Conservation (phyloP, 2,329 filamentous ascomycete species). For the Fusarium redolens region DNA sequence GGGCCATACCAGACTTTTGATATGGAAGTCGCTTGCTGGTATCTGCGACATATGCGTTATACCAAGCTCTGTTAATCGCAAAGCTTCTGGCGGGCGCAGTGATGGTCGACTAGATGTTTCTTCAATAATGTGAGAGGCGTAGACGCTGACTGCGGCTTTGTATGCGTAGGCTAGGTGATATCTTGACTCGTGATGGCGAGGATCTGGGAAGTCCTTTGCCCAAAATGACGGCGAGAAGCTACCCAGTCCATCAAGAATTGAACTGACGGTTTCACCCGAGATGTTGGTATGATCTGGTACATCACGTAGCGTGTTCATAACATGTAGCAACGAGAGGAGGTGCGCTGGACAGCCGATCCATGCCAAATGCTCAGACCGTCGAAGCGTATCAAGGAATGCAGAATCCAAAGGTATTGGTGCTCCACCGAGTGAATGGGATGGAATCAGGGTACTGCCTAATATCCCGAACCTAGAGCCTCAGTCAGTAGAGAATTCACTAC, state of each 20-base stretch:
- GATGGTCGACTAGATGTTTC: neutral
- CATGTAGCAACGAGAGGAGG: rapidly evolving
- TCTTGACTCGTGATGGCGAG: neutral
- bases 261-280: rapidly evolving
- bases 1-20: neutral
- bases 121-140: rapidly evolving
- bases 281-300: rapidly evolving
- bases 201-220: neutral
- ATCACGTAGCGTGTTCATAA: neutral
- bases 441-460: neutral
- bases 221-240: neutral
- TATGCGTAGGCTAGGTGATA: neutral
- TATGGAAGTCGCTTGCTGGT: neutral
- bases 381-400: rapidly evolving
- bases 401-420: rapidly evolving
- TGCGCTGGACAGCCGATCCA: neutral
- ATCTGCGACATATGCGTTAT: neutral
- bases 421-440: rapidly evolving
- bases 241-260: rapidly evolving
- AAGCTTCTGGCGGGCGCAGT: no score
- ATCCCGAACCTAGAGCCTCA: neutral
- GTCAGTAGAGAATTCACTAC: neutral
- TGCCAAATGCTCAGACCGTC: neutral
- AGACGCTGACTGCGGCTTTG: neutral
- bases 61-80: neutral